Conservation (phyloP, 2,329 filamentous ascomycete genomes). For the Beauveria medogensis region DNA sequence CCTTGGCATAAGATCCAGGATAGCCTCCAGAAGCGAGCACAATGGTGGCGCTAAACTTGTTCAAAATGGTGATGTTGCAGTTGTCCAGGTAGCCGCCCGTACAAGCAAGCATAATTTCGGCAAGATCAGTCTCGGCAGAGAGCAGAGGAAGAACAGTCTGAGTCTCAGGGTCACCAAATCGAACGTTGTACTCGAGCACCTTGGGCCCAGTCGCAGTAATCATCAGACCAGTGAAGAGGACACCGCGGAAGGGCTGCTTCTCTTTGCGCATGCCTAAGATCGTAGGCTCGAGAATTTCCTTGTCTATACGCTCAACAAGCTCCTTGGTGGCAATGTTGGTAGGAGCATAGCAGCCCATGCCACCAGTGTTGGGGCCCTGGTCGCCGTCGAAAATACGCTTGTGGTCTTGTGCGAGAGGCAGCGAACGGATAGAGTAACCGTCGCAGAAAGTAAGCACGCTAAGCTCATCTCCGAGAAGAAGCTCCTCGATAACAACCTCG, state of each 20-base stretch:
- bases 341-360: conserved; percentile 97
- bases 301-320: conserved; percentile 70
- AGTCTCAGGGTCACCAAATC: conserved; percentile 87
- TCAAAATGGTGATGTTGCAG: conserved; percentile 58
- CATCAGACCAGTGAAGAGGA: conserved; percentile 89
- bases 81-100: conserved; percentile 65
- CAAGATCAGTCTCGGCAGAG: conserved; percentile 70
- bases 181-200: conserved; percentile 86
- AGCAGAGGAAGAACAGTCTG: conserved; percentile 78
- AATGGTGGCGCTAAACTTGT: conserved; percentile 76
- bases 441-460: conserved; percentile 89
- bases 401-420: conserved; percentile 92
- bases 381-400: conserved; percentile 92
- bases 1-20: conserved; percentile 77
- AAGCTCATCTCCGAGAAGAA: conserved; percentile 82
- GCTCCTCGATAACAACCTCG: conserved; percentile 94
- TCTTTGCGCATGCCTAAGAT: conserved; percentile 82
- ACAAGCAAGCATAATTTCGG: conserved; percentile 81
- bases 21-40: conserved; percentile 93
- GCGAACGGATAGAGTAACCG: conserved; percentile 71
- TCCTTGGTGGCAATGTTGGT: conserved; percentile 69
- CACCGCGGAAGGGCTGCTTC: conserved; percentile 62
- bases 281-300: conserved; percentile 79
- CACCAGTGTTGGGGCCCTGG: conserved; percentile 85
- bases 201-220: conserved; percentile 74